These are phyloP conservation scores for Zygoascus tannicola DNA, from an alignment of 805 yeast genomes.

Conservation along the genomic window DNA sequence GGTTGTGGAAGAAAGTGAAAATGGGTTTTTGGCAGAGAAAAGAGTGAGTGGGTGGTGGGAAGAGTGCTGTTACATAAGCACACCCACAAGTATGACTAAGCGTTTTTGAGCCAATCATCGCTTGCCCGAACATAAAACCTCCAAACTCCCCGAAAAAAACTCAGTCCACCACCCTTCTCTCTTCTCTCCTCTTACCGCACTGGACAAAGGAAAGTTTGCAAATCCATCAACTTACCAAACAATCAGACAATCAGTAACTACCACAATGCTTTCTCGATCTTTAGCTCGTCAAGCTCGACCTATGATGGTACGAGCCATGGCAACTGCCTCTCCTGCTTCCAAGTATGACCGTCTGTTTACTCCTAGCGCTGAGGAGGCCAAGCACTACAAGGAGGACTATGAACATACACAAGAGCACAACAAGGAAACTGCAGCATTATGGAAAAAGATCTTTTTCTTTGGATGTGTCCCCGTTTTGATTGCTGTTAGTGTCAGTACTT, in stretches of 20 bases:
- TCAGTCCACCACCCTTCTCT: slow-evolving; percentile 1
- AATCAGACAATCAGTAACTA: no score
- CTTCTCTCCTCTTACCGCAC: neutral
- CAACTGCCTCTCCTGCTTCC: neutral
- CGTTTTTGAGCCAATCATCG: neutral
- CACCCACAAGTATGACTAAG: no score
- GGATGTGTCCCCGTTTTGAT: slow-evolving; percentile 78
- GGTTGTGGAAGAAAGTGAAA: slow-evolving; percentile 1
- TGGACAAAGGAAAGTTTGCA: no score
- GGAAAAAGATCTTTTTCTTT: slow-evolving; percentile 77
- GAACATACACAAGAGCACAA: slow-evolving; percentile 76
- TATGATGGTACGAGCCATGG: neutral
- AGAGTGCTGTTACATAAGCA: neutral
- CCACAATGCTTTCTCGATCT: slow-evolving; percentile 1
- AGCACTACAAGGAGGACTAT: slow-evolving; percentile 51
- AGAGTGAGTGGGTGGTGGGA: neutral
- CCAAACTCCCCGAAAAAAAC: no score
- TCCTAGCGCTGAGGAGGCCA: slow-evolving; percentile 55
- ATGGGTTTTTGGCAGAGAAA: neutral
- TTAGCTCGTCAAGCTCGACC: neutral
- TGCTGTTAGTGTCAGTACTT: slow-evolving; percentile 70
- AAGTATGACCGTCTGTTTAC: slow-evolving; percentile 5
- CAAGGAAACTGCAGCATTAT: slow-evolving; percentile 56
- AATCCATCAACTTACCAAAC: no score
- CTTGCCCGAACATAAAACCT: neutral